Base-by-base conservation (phyloP, 371 early-diverging fungal species). In the Apophysomyces variabilis region DNA sequence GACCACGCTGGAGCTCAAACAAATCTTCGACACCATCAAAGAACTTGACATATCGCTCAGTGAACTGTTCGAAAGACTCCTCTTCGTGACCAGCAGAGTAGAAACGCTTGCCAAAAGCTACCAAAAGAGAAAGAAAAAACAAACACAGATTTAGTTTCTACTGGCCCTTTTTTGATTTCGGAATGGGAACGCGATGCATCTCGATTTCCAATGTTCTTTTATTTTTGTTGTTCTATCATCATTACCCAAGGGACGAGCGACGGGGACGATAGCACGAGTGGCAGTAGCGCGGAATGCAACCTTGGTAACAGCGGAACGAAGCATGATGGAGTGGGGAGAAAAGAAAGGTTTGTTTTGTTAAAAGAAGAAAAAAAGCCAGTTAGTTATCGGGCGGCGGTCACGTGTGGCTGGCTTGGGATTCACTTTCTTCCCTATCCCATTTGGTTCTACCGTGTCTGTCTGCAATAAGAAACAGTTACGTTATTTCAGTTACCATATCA, bases 1-100 rank as follows among this genome's bases (percentile, higher is more conserved):
- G 87, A 54, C 97, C 96, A 71, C 97, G 90, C 86, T 96, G 95
- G 58, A 98, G 88, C 85, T 98, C 98, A 76, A 95, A 97, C 72
- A 93, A 88, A 84, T 98, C 97, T 66, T 95, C 95, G 60, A 91
- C 92, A 70, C 88, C 88, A 68, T 93, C 90, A 79, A 98, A 98
- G 86, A 92, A 93, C 80, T 88, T 88, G 74, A 90, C 88, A 65
- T 92, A 93, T 64, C 93, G 90, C 68, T 85, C 88, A 38, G 87
- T 91, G 80, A 90, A 92, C 54, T 89, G 86, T 77, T 93, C 94
- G 68, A 86, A 93, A 62, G 92, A 85, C 74, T 92, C 92, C 65
- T 91, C 91, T 65, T 86, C 84, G 74, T 89, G 90, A 58, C 80
- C 88, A 57, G 89, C 78, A 60, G 92, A 92, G 71, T 85, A 89